phyloP scores from a whole-genome alignment of 768 basidiomycete species.

The Phlegmacium glaucopus region DNA sequence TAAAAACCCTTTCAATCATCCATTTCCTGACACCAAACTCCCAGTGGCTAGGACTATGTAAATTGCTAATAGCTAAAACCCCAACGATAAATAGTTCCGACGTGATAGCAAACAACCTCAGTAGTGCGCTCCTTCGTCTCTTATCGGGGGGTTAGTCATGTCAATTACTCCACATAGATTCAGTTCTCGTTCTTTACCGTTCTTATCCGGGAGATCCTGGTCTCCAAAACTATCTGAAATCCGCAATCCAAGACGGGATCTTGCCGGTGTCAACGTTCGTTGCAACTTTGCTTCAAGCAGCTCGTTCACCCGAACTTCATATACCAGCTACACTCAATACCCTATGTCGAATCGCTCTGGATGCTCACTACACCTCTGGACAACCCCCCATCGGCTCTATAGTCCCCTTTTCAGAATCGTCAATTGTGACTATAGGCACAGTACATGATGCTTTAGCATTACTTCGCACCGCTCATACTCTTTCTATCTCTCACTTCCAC shows the following conservation, averaged over 20 bases:
- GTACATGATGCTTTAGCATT: slow-evolving; percentile 61
- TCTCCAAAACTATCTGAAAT: slow-evolving; percentile 63
- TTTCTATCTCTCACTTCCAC: slow-evolving; percentile 56
- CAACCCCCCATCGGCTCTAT: slow-evolving; percentile 51
- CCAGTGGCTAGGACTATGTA: slow-evolving; percentile 69
- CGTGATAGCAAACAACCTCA: slow-evolving; percentile 52
- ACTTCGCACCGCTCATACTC: slow-evolving; percentile 51
- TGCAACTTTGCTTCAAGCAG: slow-evolving; percentile 63
- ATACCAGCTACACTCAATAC: slow-evolving; percentile 64
- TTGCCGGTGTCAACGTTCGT: slow-evolving; percentile 61
- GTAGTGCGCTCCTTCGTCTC: slow-evolving; percentile 43
- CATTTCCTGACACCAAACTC: slow-evolving; percentile 4
- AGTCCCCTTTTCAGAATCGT: slow-evolving; percentile 46
- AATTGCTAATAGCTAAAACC: slow-evolving; percentile 54
- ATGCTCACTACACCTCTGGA: slow-evolving; percentile 59
- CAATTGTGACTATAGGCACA: slow-evolving; percentile 46
- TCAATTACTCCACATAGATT: slow-evolving; percentile 40
- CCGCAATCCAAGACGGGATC: slow-evolving; percentile 52
- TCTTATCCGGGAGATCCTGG: slow-evolving; percentile 68
- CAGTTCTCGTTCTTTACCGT: slow-evolving; percentile 63
- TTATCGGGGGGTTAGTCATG: neutral
- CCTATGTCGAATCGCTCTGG: slow-evolving; percentile 63
- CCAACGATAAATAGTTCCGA: slow-evolving; percentile 34
- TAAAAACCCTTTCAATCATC: slow-evolving; percentile 1
- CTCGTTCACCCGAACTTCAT: slow-evolving; percentile 61